Percentiles rank a stretch among this genome's conserved stretches.
These are phyloP conservation scores for Fraxinus americana DNA, from an alignment of 257 asterid genomes.

Conservation along the genomic window DNA sequence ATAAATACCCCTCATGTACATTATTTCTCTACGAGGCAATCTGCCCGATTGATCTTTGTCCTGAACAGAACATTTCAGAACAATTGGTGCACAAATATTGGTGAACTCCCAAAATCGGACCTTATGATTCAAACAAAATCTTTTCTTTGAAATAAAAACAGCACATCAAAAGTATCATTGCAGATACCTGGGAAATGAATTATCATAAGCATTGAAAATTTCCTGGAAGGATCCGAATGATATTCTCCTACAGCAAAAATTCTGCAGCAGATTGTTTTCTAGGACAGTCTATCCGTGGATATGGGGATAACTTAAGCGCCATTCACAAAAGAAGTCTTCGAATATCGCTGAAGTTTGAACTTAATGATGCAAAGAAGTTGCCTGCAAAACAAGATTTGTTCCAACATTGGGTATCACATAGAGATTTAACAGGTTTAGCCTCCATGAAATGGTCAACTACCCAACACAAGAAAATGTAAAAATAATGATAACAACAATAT, in stretches of 20 bases:
- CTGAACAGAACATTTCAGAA: constrained; percentile 25
- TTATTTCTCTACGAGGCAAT: constrained; percentile 26
- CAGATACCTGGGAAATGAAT: constrained; percentile 20
- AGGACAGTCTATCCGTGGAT: constrained; percentile 7
- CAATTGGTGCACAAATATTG: constrained; percentile 25
- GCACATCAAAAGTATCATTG: constrained; percentile 28
- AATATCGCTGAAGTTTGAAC: constrained; percentile 78
- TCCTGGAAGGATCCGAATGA: constrained; percentile 19
- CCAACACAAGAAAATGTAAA: neutral
- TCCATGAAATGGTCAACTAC: neutral
- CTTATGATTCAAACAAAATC: constrained; percentile 22
- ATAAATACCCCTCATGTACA: constrained; percentile 18
- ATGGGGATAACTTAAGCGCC: constrained; percentile 12
- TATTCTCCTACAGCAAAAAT: constrained; percentile 16
- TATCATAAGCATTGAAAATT: constrained; percentile 23
- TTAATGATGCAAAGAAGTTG: constrained; percentile 57
- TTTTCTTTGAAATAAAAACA: constrained; percentile 25
- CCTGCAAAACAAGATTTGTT: constrained; percentile 52
- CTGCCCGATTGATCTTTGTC: constrained; percentile 20
- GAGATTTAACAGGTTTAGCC: neutral
- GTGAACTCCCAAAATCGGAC: constrained; percentile 30
- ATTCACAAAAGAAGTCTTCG: constrained; percentile 73
- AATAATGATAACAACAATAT: neutral
- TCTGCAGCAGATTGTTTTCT: constrained; percentile 10
- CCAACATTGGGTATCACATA: neutral